A percentile compares a stretch with the other conserved stretches of the same genome.
phyloP scores from a whole-genome alignment of 139 green algal species.

The Desmodesmus armatus region DNA sequence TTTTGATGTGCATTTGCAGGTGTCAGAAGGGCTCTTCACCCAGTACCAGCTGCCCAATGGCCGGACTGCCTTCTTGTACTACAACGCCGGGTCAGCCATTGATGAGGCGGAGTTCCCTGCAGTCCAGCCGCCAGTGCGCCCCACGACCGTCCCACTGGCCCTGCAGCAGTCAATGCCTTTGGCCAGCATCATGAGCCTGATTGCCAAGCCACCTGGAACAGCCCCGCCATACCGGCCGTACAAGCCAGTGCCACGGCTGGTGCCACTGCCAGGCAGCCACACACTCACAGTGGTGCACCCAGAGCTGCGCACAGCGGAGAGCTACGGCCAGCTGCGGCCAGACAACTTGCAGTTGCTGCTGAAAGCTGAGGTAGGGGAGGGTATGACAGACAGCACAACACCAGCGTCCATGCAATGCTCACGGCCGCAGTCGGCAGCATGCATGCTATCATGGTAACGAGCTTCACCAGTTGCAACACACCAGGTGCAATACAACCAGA shows the following conservation, averaged over 20 bases:
- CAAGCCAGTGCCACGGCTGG: constrained; percentile 77
- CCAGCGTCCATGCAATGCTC: no score
- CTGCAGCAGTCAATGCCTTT: constrained; percentile 86
- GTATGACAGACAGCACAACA: no score
- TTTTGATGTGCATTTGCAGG: constrained; percentile 8
- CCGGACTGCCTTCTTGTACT: constrained; percentile 79
- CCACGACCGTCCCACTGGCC: constrained; percentile 71
- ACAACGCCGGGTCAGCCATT: constrained; percentile 67
- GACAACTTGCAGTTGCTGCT: constrained; percentile 80
- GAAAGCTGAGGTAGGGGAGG: constrained; percentile 41
- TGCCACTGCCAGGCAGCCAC: constrained; percentile 74
- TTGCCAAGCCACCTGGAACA: constrained; percentile 72
- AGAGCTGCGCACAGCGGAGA: constrained; percentile 49
- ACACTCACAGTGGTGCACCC: constrained; percentile 71
- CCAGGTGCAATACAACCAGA: no score
- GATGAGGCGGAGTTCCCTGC: constrained; percentile 71
- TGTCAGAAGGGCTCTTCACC: constrained; percentile 69
- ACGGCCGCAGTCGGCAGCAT: neutral
- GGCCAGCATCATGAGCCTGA: constrained; percentile 70
- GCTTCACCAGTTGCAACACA: neutral
- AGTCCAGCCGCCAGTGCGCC: constrained; percentile 62
- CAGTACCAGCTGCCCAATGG: constrained; percentile 81
- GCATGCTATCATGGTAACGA: neutral
- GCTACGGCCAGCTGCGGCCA: constrained; percentile 76
- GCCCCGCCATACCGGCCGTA: constrained; percentile 76